These are phyloP conservation scores for Parafenestella ontariensis DNA, from an alignment of 2,329 filamentous ascomycete species.

Conservation along the genomic window DNA sequence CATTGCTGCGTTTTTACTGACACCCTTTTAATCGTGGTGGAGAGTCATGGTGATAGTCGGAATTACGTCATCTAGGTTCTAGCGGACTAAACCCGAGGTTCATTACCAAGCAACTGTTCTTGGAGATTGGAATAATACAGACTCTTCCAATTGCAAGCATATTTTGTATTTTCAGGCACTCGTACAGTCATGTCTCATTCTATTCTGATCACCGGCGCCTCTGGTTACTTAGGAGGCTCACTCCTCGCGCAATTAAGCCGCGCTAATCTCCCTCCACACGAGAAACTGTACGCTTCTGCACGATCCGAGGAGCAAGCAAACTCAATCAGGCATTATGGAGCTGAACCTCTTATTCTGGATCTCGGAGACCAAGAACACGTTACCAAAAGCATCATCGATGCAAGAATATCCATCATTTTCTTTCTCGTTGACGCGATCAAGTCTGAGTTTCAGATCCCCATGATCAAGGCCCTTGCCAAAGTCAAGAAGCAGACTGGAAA, in stretches of 20 bases:
- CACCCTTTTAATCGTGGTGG: background rate
- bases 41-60: background rate
- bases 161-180: no score
- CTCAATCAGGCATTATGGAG: conserved; percentile 54
- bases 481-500: conserved; percentile 52
- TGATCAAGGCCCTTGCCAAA: conserved; percentile 55
- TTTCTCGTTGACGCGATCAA: conserved; percentile 55
- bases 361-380: conserved; percentile 48
- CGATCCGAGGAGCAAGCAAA: conserved; percentile 56
- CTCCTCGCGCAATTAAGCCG: conserved; percentile 52
- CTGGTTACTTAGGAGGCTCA: conserved; percentile 62
- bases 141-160: background rate
- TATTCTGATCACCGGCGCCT: conserved; percentile 60
- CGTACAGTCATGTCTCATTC: conserved; percentile 39
- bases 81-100: background rate
- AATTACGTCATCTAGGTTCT: background rate
- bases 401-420: conserved; percentile 58
- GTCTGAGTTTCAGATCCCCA: conserved; percentile 44
- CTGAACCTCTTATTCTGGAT: conserved; percentile 53
- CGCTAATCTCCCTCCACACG: conserved; percentile 52
- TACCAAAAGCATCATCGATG: conserved; percentile 47
- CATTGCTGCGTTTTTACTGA: no score
- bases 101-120: background rate
- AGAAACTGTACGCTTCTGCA: conserved; percentile 57
- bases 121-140: background rate